Base-by-base conservation (phyloP, 495 filamentous ascomycete species). In the Darksidea phi region DNA sequence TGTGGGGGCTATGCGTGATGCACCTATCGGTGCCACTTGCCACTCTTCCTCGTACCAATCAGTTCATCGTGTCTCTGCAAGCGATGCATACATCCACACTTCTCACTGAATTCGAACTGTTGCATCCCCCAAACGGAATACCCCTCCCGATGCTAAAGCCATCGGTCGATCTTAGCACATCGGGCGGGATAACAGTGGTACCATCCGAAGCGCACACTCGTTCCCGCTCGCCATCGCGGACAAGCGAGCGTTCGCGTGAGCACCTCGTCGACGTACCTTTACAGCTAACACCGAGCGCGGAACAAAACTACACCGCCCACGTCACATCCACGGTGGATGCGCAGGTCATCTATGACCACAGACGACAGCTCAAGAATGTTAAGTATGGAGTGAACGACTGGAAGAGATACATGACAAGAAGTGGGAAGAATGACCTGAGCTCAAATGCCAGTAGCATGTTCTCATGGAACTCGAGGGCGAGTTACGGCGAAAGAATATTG, bases 31-130 rank as follows among this genome's bases (percentile, higher is more conserved):
- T 65, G 18, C 55, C 60, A 13, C 46, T 54, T 21, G 56, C 62
- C 11, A 65, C 62, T 6, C 37, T 65, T 17, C 62, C 62, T 1
- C 61, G 61, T 17, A 64, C 61, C 13, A 64, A 64, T 37, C 61
- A 48, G 15, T 64, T 64, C 26, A 52, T 64, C 21, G 37, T 48
- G 7, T 38, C 54, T 8, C 48, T 64, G 2, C 61, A 64, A 24
- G 21, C 52, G 23, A 48, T 46, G 34, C 43, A 43, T 25, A 38
- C 46, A 7, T 57, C 46, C 54, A 58, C 48, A 15, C 47, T 41
- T 18, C 48, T 64, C 23, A 58, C 61, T 8, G 54, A 64, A 20
- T 64, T 64, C 54, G 61, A 64, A 26, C 61, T 64, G n/a, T 34
- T 43, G 37, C 15, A 48, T 43, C 54, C 54, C 47, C 47, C 47